Evolutionary conservation across 805 yeast genomes (phyloP).

Genomic region (Jamesozyma lodderae): DNA sequence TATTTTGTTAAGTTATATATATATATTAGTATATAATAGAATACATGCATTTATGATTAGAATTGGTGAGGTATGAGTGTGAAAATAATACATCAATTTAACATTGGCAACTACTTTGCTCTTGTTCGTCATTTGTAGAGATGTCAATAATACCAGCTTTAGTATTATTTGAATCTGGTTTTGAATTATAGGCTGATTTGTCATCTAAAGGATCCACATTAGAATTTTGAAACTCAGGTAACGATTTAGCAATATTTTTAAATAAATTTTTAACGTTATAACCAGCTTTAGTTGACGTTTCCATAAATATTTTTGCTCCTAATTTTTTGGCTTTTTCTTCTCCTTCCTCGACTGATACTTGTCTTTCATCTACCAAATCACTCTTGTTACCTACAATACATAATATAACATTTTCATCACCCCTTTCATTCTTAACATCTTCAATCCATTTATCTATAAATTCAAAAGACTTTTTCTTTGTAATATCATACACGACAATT

Average conservation of each 20-base stretch:
- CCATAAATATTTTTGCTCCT: constrained; percentile 75
- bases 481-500: constrained; percentile 88
- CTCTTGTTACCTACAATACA: constrained; percentile 89
- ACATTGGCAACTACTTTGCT: constrained; percentile 35
- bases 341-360: constrained; percentile 77
- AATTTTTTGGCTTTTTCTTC: constrained; percentile 62
- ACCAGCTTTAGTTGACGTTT: constrained; percentile 91
- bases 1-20: not conserved
- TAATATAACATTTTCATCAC: constrained; percentile 72
- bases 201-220: constrained; percentile 19
- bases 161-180: constrained; percentile 15
- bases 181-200: constrained; percentile 28
- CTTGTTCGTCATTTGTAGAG: constrained; percentile 31
- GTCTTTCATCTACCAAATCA: constrained; percentile 72
- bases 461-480: constrained; percentile 75
- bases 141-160: constrained; percentile 38
- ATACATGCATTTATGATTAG: constrained; percentile 2
- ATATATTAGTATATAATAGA: not conserved
- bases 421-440: constrained; percentile 89
- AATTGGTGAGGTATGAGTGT: not conserved
- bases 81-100: constrained; percentile 8
- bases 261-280: constrained; percentile 85
- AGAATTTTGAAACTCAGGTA: constrained; percentile 66
- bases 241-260: constrained; percentile 79
- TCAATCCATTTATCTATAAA: constrained; percentile 87